Conservation (phyloP, 192 early-diverging fungal genomes). For the Gigaspora rosea region DNA sequence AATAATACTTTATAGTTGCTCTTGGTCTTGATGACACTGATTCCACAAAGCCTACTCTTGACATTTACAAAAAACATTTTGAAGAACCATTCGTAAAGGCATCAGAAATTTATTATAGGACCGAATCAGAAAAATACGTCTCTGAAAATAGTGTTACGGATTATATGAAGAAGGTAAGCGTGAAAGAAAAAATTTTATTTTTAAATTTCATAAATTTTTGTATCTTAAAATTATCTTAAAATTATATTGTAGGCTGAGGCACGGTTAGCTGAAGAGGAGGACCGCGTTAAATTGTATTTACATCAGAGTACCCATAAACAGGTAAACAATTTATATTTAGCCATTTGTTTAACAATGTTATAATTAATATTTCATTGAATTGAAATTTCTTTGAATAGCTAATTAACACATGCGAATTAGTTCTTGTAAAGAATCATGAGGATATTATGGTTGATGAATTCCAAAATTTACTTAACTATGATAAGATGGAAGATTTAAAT, state of each 20-base stretch:
- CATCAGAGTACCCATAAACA: constrained; percentile 76
- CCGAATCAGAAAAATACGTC: constrained; percentile 87
- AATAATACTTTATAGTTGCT: constrained; percentile 55
- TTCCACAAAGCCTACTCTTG: constrained; percentile 75
- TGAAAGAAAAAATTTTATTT: too few species aligned
- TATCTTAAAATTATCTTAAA: neutral
- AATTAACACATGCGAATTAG: constrained; percentile 78
- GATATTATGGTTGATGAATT: constrained; percentile 88
- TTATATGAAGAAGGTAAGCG: constrained; percentile 88
- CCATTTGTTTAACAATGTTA: too few species aligned
- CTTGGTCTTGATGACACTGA: constrained; percentile 83
- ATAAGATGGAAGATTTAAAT: constrained; percentile 85
- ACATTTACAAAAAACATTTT: constrained; percentile 88
- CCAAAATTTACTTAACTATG: constrained; percentile 80
- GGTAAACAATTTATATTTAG: too few species aligned
- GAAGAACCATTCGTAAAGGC: constrained; percentile 79
- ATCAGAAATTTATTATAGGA: constrained; percentile 85
- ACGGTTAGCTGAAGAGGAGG: constrained; percentile 80
- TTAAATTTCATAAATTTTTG: too few species aligned
- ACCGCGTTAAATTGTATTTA: constrained; percentile 84
- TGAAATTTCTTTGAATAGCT: constrained; percentile 42
- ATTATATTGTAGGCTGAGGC: constrained; percentile 58
- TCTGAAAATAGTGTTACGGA: constrained; percentile 88
- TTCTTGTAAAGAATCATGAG: constrained; percentile 83
- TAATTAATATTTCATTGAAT: too few species aligned